Base-by-base conservation (phyloP, 1,284 basidiomycete genomes). In the Trametes versicolor region DNA sequence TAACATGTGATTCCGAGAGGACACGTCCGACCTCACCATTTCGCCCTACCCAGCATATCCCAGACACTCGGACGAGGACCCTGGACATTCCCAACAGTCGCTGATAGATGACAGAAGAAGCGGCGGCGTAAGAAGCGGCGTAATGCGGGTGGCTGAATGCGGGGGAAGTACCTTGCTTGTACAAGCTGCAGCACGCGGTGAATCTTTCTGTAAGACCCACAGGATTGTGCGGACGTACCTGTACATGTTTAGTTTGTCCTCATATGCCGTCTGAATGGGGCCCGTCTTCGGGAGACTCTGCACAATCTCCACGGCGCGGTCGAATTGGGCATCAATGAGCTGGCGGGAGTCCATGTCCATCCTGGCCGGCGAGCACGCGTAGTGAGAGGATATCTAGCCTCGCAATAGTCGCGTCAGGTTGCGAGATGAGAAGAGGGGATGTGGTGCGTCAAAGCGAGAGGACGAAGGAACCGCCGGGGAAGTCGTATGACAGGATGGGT, bases 241-340 rank as follows among this genome's bases (percentile, higher is more conserved):
- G 77, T 99, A 99, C 85, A 99, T 94, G 17, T 90, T 89, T 10
- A 99, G 82, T 77, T 99, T 99, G 78, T 98, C 97, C 72, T 98
- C 97, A 78, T 98, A 99, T 60, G 89, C 94, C 0, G 97, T 98
- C 79, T 98, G 96, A 70, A 98, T 97, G 47, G 96, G 95, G 0
- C 97, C 96, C 12, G 91, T 93, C 82, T 97, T 97, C 1, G 97
- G 96, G 23, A 99, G 81, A 65, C 88, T 79, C 76, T 98, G 97
- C 3, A 98, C 92, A 68, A 98, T 97, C 79, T 97, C 93, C 12
- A 98, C 96, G 1, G 96, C 96, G 54, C 96, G 89, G 80, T 96
- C 89, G 79, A 98, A 98, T 75, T 97, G 95, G 48, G 85, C 85
- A 71, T 93, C 89, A 70, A 93, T 90, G 69, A 89, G 83, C 72